Conservation (phyloP, 805 yeast genomes). For the Kazachstania viticola region DNA sequence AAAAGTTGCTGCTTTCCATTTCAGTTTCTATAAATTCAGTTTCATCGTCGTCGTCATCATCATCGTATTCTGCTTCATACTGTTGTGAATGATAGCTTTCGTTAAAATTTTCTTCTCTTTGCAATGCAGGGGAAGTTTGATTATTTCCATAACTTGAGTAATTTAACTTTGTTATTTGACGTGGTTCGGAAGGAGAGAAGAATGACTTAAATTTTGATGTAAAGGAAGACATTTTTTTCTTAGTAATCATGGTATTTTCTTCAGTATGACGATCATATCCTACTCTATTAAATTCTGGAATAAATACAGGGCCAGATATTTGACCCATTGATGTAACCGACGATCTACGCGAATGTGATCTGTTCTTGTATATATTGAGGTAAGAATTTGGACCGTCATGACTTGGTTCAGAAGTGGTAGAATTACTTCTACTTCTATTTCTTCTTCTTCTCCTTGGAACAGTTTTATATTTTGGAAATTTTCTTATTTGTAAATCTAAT, state of each 20-base stretch:
- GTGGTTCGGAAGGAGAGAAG: not conserved
- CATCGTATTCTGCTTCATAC: conserved; percentile 1
- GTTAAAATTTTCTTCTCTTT: no score
- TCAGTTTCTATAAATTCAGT: conserved; percentile 4
- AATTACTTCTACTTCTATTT: conserved; percentile 15
- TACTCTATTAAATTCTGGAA: no score
- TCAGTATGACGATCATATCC: no score
- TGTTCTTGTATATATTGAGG: no score
- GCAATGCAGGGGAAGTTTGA: no score
- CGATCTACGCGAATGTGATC: no score
- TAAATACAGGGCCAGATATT: no score
- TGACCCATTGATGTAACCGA: no score
- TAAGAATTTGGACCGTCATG: no score
- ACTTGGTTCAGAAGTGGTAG: not conserved
- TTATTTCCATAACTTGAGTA: no score
- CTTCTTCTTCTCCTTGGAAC: conserved; percentile 68
- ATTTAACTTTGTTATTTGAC: not conserved
- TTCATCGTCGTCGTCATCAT: conserved; percentile 3
- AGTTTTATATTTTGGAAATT: conserved; percentile 63
- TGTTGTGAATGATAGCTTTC: not conserved
- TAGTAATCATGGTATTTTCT: no score
- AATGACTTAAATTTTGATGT: not conserved
- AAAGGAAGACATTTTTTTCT: not conserved
- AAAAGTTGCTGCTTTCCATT: conserved; percentile 2
- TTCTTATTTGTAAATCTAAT: conserved; percentile 61